A percentile compares a stretch with the other conserved stretches of the same genome.
These are phyloP conservation scores for Clonostachys sp. DNA, from an alignment of 2,329 filamentous ascomycete genomes.

Conservation along the genomic window DNA sequence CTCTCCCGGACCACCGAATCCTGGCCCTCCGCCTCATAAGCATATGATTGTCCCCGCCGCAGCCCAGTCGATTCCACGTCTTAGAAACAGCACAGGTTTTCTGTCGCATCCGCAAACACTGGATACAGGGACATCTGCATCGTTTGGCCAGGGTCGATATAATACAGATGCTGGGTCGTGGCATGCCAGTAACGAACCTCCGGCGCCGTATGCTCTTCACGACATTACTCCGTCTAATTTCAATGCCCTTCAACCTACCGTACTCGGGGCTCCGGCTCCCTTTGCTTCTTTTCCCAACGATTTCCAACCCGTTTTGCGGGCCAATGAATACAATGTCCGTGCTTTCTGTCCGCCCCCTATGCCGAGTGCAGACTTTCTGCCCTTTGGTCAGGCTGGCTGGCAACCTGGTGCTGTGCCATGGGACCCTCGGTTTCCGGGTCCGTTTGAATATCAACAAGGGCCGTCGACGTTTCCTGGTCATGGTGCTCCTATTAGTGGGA, in stretches of 20 bases:
- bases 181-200: conserved; percentile 2
- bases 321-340: conserved; percentile 28
- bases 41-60: conserved; percentile 49
- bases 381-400: conserved; percentile 11
- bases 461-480: too few relatives aligned
- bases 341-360: conserved; percentile 29
- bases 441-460: not conserved
- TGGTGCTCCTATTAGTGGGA: too few relatives aligned
- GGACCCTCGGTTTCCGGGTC: not conserved
- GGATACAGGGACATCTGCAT: not conserved
- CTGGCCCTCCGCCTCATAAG: conserved; percentile 74
- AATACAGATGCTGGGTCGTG: conserved; percentile 1
- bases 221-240: not conserved
- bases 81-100: too few relatives aligned
- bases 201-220: conserved; percentile 4
- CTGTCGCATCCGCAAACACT: not conserved
- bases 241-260: conserved; percentile 2
- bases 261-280: conserved; percentile 3
- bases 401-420: not conserved
- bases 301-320: conserved; percentile 24
- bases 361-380: conserved; percentile 19
- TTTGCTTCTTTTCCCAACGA: conserved; percentile 6
- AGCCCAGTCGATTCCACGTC: too few relatives aligned
- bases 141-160: not conserved
- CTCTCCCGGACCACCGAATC: conserved; percentile 66